Percentiles rank a stretch among this genome's conserved stretches.
phyloP scores from a whole-genome alignment of 495 filamentous ascomycete genomes.

The Hypoxylon trugodes region DNA sequence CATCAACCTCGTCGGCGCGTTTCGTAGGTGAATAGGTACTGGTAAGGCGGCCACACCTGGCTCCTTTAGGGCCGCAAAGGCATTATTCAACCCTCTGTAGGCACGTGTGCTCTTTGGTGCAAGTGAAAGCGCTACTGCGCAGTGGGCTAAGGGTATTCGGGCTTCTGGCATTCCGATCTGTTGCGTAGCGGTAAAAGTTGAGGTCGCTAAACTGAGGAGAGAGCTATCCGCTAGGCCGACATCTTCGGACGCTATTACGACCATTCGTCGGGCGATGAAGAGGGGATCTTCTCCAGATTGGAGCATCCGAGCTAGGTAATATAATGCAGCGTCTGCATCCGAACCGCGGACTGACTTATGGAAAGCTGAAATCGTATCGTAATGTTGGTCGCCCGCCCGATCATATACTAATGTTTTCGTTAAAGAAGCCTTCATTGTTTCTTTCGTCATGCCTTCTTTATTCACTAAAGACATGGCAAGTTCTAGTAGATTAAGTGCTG shows the following conservation, averaged over 20 bases:
- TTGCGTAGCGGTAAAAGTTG: slow-evolving; percentile 83
- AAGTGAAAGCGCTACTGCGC: slow-evolving; percentile 80
- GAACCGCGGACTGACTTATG: slow-evolving; percentile 94
- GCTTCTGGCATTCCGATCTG: slow-evolving; percentile 95
- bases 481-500: slow-evolving; percentile 91
- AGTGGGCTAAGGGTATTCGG: slow-evolving; percentile 89
- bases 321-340: slow-evolving; percentile 85
- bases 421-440: slow-evolving; percentile 77
- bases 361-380: slow-evolving; percentile 94
- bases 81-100: slow-evolving; percentile 84
- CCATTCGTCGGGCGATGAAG: slow-evolving; percentile 88
- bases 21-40: slow-evolving; percentile 86
- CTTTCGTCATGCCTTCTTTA: slow-evolving; percentile 58
- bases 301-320: slow-evolving; percentile 97
- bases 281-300: slow-evolving; percentile 93
- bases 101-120: slow-evolving; percentile 86
- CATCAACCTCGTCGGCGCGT: slow-evolving; percentile 92
- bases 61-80: slow-evolving; percentile 74
- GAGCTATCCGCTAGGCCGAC: slow-evolving; percentile 90
- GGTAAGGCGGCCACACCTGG: slow-evolving; percentile 81
- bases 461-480: slow-evolving; percentile 70
- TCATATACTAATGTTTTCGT: slow-evolving; percentile 96
- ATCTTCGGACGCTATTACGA: slow-evolving; percentile 91
- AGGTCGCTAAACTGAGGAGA: slow-evolving; percentile 83
- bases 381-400: slow-evolving; percentile 93